Evolutionary conservation across 177 flowering plant species (phyloP).

Genomic region (Vitis hybrid): DNA sequence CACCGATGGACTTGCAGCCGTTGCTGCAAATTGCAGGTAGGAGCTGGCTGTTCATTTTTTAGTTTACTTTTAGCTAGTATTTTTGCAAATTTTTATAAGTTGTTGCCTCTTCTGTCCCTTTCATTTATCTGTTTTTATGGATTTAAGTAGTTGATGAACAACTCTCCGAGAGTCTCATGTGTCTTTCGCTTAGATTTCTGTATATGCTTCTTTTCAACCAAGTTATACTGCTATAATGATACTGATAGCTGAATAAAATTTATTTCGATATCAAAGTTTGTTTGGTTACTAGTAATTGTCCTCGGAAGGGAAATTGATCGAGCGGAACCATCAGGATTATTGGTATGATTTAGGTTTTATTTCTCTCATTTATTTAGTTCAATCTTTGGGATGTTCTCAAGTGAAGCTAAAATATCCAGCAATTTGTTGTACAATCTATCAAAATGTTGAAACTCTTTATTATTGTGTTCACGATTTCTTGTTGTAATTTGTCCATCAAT

Average conservation of each 20-base stretch:
- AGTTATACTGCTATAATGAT: neutral
- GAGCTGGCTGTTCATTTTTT: neutral
- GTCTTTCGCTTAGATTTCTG: too few relatives aligned
- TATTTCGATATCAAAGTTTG: neutral
- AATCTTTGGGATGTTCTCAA: neutral
- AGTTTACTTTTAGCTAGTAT: neutral
- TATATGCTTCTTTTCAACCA: too few relatives aligned
- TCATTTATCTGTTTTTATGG: too few relatives aligned
- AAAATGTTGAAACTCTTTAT: too few relatives aligned
- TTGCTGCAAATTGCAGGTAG: constrained; percentile 93
- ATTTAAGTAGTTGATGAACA: too few relatives aligned
- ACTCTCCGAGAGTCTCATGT: too few relatives aligned
- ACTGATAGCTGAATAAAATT: neutral
- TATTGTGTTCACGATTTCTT: too few relatives aligned
- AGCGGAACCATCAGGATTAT: neutral
- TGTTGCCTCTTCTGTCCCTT: neutral
- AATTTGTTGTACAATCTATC: too few relatives aligned
- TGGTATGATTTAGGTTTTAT: neutral
- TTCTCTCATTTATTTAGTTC: neutral
- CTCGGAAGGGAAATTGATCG: neutral
- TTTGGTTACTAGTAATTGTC: neutral
- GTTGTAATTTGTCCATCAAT: too few relatives aligned
- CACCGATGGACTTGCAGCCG: constrained; percentile 83
- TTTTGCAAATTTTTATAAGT: neutral
- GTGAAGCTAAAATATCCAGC: too few relatives aligned